These are phyloP conservation scores for Fonsecaea pugnacius DNA, from an alignment of 2,329 filamentous ascomycete genomes.

Conservation along the genomic window DNA sequence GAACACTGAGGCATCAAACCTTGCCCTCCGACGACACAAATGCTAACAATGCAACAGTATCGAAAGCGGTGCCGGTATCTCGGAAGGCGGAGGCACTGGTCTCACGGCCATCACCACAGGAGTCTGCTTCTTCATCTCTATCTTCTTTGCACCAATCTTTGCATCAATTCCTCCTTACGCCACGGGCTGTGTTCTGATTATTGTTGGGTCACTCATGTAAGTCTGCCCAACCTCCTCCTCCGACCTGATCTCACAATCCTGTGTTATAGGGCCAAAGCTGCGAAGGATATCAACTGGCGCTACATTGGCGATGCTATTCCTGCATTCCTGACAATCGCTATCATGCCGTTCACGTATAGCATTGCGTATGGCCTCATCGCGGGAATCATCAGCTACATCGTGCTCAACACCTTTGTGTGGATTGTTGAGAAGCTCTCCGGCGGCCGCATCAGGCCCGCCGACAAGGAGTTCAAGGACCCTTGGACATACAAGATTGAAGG, in stretches of 20 bases:
- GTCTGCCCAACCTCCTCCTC: conserved; percentile 43
- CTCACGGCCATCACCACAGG: conserved; percentile 80
- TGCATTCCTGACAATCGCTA: conserved; percentile 78
- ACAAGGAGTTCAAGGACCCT: conserved; percentile 75
- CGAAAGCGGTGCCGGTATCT: conserved; percentile 87
- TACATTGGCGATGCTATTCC: conserved; percentile 84
- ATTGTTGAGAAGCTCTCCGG: conserved; percentile 67
- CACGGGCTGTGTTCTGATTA: conserved; percentile 82
- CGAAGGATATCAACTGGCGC: conserved; percentile 84
- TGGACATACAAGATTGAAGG: conserved; percentile 80
- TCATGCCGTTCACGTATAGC: conserved; percentile 90
- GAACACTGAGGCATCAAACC: background rate
- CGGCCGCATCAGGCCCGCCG: conserved; percentile 73
- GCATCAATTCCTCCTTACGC: conserved; percentile 88
- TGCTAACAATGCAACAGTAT: conserved; percentile 48
- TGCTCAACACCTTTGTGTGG: conserved; percentile 74
- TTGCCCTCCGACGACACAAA: background rate
- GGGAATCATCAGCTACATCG: conserved; percentile 75
- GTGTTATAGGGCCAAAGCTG: conserved; percentile 42
- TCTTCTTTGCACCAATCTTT: conserved; percentile 90
- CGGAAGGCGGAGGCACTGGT: conserved; percentile 82
- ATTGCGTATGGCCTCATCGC: conserved; percentile 86
- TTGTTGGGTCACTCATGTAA: conserved; percentile 87
- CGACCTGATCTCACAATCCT: background rate
- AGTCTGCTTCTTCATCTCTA: conserved; percentile 80